phyloP scores from a whole-genome alignment of 208 protist species.

The Histomonas meleagridis region DNA sequence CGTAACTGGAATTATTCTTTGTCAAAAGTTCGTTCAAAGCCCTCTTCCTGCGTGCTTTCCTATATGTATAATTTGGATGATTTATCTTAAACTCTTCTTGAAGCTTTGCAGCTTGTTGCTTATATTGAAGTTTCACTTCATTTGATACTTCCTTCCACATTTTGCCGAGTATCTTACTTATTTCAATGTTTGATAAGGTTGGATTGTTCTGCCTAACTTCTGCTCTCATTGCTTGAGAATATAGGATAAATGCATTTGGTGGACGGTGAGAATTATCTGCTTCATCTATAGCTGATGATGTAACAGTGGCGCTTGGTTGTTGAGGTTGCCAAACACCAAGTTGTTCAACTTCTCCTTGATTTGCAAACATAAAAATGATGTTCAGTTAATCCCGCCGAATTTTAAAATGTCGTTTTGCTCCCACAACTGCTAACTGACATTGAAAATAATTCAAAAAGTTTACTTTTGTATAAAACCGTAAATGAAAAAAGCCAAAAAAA shows the following conservation, averaged over 20 bases:
- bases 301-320: no score
- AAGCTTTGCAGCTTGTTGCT: not conserved
- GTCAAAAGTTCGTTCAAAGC: slow-evolving; percentile 12
- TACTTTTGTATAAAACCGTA: no score
- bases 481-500: no score
- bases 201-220: not conserved
- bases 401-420: no score
- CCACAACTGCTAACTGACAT: no score
- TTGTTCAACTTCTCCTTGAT: no score
- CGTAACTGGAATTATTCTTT: not conserved
- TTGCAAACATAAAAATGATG: no score
- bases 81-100: not conserved
- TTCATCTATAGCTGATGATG: not conserved
- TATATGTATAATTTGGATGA: slow-evolving; percentile 18
- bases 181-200: not conserved
- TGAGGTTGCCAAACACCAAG: no score
- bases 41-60: not conserved
- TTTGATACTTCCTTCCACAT: slow-evolving; percentile 28
- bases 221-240: slow-evolving; percentile 2
- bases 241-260: slow-evolving; percentile 13
- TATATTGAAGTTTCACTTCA: not conserved
- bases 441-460: no score
- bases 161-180: not conserved
- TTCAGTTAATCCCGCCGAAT: no score
- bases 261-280: slow-evolving; percentile 17